Conservation (phyloP, 441 rosid species). For the Capsella rubella region DNA sequence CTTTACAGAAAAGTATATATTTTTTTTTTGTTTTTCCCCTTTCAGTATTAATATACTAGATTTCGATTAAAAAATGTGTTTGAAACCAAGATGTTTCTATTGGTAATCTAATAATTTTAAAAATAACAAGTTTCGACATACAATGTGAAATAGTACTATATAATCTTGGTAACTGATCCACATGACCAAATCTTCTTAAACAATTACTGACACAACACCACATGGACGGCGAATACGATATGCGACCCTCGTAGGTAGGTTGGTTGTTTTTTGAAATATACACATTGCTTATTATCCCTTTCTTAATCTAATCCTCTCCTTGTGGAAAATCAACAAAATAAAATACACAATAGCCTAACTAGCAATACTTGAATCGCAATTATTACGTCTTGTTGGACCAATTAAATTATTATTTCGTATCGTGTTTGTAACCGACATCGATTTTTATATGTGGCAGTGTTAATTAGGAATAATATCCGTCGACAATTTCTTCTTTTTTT, state of each 20-base stretch:
- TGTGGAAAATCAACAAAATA: neutral
- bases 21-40: no score
- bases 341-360: slow-evolving; percentile 15
- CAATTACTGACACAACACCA: neutral
- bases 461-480: neutral
- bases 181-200: neutral
- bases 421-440: slow-evolving; percentile 17
- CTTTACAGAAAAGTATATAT: neutral
- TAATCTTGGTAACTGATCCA: neutral
- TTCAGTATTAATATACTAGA: neutral
- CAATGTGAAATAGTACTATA: neutral
- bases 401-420: neutral
- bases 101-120: neutral
- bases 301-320: neutral
- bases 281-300: slow-evolving; percentile 4
- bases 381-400: slow-evolving; percentile 10
- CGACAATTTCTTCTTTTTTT: neutral
- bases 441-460: neutral
- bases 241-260: neutral
- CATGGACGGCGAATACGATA: neutral
- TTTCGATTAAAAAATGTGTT: neutral
- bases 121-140: neutral
- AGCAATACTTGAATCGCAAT: slow-evolving; percentile 18
- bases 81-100: neutral
- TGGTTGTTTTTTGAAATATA: neutral